phyloP scores from a whole-genome alignment of 2,329 filamentous ascomycete genomes.

The Nigrospora sphaerica region DNA sequence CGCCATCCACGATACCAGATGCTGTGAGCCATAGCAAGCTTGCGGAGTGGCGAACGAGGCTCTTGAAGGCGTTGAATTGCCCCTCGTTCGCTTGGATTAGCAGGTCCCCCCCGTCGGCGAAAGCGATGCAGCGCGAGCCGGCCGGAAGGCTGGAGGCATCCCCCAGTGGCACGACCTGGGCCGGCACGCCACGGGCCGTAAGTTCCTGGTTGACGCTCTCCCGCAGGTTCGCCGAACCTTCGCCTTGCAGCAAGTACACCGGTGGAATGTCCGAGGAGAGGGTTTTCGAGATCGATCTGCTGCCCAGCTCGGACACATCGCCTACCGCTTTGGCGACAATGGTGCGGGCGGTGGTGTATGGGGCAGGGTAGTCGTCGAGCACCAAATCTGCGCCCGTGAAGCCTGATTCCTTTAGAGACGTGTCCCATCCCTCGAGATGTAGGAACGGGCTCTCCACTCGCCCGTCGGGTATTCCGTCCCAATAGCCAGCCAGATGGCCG shows the following conservation, averaged over 20 bases:
- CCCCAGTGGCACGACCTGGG: too few relatives aligned
- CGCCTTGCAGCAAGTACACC: too few relatives aligned
- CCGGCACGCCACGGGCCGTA: too few relatives aligned
- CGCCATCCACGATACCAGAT: conserved; percentile 12
- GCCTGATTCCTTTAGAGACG: conserved; percentile 6
- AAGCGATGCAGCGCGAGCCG: conserved; percentile 3
- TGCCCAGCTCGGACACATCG: too few relatives aligned
- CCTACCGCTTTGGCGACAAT: conserved; percentile 8
- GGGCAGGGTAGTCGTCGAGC: conserved; percentile 12
- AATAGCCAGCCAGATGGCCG: conserved; percentile 8
- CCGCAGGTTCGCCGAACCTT: too few relatives aligned
- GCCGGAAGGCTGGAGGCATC: too few relatives aligned
- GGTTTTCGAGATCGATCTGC: too few relatives aligned
- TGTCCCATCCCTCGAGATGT: conserved; percentile 11
- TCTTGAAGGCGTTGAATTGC: conserved; percentile 7
- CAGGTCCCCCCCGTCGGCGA: conserved; percentile 3
- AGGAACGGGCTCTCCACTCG: conserved; percentile 9
- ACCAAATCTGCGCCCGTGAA: conserved; percentile 15
- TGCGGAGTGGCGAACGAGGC: conserved; percentile 5
- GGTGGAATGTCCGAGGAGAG: too few relatives aligned
- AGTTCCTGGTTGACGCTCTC: too few relatives aligned
- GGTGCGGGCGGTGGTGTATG: conserved; percentile 3
- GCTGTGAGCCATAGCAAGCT: conserved; percentile 11
- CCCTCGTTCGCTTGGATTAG: conserved; percentile 1
- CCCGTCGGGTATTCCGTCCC: conserved; percentile 6